A percentile compares a stretch with the other conserved stretches of the same genome.
phyloP scores from a whole-genome alignment of 148 eudicot genomes.

The Mesembryanthemum crystallinum region DNA sequence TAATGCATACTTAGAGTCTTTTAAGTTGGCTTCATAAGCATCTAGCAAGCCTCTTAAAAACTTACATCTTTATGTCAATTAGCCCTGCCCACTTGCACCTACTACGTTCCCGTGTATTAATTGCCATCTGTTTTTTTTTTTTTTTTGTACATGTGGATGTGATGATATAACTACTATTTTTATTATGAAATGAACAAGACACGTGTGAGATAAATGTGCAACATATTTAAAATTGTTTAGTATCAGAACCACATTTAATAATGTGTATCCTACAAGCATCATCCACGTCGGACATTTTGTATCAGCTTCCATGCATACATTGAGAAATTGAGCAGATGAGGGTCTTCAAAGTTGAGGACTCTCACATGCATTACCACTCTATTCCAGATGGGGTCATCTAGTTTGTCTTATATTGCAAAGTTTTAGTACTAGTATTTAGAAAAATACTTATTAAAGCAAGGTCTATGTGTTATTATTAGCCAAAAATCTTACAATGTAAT shows the following conservation, averaged over 20 bases:
- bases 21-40: too few species aligned
- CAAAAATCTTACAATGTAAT: not conserved
- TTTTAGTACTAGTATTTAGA: not conserved
- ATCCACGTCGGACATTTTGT: not conserved
- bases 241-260: too few species aligned
- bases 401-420: constrained; percentile 1
- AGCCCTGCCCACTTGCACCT: not conserved
- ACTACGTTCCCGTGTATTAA: not conserved
- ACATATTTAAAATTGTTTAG: not conserved
- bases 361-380: not conserved
- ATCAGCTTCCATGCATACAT: not conserved
- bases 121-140: not conserved
- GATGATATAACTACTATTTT: not conserved
- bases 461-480: not conserved
- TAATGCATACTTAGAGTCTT: too few species aligned
- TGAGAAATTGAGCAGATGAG: too few species aligned
- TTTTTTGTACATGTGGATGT: not conserved
- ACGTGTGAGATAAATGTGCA: not conserved
- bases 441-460: not conserved
- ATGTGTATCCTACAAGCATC: not conserved
- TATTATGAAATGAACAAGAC: not conserved
- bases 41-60: too few species aligned
- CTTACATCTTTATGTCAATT: not conserved
- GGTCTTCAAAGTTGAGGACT: too few species aligned
- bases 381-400: not conserved